Conservation (phyloP, 495 filamentous ascomycete species). For the Annulohypoxylon bovei region DNA sequence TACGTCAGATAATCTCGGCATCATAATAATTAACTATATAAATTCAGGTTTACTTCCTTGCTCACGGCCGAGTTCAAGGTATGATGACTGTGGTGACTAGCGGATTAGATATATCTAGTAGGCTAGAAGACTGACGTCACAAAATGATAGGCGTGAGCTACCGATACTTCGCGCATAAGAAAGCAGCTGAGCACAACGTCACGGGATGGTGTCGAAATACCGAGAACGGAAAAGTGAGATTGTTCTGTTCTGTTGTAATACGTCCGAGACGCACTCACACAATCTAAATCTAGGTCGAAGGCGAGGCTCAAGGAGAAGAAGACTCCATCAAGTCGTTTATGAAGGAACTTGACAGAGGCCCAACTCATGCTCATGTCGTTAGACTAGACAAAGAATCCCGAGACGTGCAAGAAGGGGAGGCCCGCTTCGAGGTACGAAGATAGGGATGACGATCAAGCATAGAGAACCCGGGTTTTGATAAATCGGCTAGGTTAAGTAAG, state of each 20-base stretch:
- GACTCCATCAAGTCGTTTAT: slow-evolving; percentile 72
- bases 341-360: slow-evolving; percentile 79
- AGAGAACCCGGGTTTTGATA: background rate
- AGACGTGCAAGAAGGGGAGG: slow-evolving; percentile 69
- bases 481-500: background rate
- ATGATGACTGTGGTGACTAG: slow-evolving; percentile 2
- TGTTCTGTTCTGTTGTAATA: background rate
- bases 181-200: slow-evolving; percentile 69
- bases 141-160: slow-evolving; percentile 71
- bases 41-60: slow-evolving; percentile 62
- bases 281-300: slow-evolving; percentile 75
- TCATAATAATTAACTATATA: background rate
- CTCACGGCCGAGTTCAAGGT: slow-evolving; percentile 67
- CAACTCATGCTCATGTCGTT: slow-evolving; percentile 71
- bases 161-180: slow-evolving; percentile 77
- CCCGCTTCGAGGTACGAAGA: slow-evolving; percentile 65
- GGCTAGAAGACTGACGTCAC: slow-evolving; percentile 37
- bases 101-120: background rate
- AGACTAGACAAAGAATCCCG: slow-evolving; percentile 75
- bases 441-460: slow-evolving; percentile 19
- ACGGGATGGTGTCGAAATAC: slow-evolving; percentile 87
- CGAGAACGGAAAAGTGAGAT: slow-evolving; percentile 70
- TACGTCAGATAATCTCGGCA: background rate
- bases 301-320: slow-evolving; percentile 83
- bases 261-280: slow-evolving; percentile 3